Conservation (phyloP, 2,329 filamentous ascomycete genomes). For the Onygena corvina region DNA sequence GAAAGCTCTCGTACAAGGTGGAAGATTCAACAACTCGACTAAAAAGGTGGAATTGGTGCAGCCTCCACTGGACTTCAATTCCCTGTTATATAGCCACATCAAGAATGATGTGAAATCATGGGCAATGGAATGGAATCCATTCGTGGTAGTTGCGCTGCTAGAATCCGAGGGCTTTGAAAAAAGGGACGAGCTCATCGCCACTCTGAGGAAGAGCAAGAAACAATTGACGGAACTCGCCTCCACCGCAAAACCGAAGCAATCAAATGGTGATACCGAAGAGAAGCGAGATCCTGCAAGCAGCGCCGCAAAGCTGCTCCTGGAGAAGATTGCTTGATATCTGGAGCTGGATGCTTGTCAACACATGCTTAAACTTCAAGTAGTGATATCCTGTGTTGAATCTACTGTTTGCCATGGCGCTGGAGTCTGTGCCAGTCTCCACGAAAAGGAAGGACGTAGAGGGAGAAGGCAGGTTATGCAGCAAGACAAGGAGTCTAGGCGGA, state of each 20-base stretch:
- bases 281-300: constrained; percentile 34
- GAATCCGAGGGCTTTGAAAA: constrained; percentile 62
- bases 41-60: constrained; percentile 61
- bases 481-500: no score
- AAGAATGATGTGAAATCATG: constrained; percentile 62
- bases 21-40: constrained; percentile 63
- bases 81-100: constrained; percentile 70
- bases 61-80: constrained; percentile 67
- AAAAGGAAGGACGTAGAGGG: no score
- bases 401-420: no score
- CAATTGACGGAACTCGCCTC: constrained; percentile 47
- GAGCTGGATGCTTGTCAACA: no score
- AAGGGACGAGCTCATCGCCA: constrained; percentile 54
- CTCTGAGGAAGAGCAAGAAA: constrained; percentile 61
- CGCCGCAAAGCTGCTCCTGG: constrained; percentile 35
- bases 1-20: constrained; percentile 81
- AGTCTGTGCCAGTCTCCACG: no score
- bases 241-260: constrained; percentile 37
- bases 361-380: no score
- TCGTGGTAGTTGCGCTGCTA: constrained; percentile 69
- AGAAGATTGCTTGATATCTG: constrained; percentile 20
- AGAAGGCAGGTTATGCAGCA: no score
- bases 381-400: no score
- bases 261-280: constrained; percentile 40
- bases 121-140: constrained; percentile 77